Evolutionary conservation across 176 grass and related monocot genomes (phyloP).

Genomic region (Thinopyrum elongatum): DNA sequence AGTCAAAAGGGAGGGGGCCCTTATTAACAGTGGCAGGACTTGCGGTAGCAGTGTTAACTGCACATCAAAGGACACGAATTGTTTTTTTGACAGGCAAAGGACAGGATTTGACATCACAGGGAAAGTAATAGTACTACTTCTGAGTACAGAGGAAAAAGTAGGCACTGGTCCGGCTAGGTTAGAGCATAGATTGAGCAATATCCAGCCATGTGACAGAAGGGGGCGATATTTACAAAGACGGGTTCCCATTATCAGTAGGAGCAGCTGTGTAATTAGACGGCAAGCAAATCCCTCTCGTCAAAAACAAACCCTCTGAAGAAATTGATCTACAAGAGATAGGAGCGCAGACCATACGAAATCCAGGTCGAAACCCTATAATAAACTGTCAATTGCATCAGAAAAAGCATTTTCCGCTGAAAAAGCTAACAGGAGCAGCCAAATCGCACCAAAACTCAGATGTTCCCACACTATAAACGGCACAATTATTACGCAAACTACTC

Average conservation of each 20-base stretch:
- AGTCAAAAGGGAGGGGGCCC: conserved; percentile 45
- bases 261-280: background rate
- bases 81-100: conserved; percentile 10
- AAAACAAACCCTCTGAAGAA: background rate
- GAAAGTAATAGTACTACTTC: background rate
- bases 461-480: background rate
- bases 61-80: conserved; percentile 34
- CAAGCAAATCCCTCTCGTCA: background rate
- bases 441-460: background rate
- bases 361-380: background rate
- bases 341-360: background rate
- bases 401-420: background rate
- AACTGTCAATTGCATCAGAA: background rate
- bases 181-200: conserved; percentile 5
- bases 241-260: background rate
- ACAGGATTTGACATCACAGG: conserved; percentile 39
- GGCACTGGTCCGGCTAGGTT: background rate
- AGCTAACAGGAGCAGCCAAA: background rate
- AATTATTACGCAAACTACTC: conserved; percentile 5
- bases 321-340: background rate
- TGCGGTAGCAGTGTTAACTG: conserved; percentile 25
- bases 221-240: background rate
- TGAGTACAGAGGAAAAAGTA: background rate
- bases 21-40: conserved; percentile 29
- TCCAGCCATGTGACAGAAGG: conserved; percentile 12